phyloP scores from a whole-genome alignment of 2,329 filamentous ascomycete genomes.

The Colletotrichum sp. region DNA sequence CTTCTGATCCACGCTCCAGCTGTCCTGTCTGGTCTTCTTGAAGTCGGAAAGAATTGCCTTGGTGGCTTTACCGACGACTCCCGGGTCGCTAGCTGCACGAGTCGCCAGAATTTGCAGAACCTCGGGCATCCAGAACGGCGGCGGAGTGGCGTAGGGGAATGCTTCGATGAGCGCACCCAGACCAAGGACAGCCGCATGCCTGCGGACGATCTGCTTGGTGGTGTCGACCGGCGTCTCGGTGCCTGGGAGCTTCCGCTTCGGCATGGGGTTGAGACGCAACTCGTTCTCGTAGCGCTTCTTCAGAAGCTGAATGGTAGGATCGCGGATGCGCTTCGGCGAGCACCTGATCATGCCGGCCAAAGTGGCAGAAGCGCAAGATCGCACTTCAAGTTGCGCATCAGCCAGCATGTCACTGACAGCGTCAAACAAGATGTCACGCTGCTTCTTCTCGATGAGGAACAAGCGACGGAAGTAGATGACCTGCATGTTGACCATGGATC shows the following conservation, averaged over 20 bases:
- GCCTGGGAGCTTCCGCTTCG: slow-evolving; percentile 69
- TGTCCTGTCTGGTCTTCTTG: slow-evolving; percentile 99
- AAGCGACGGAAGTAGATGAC: slow-evolving; percentile 97
- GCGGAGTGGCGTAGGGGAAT: slow-evolving; percentile 94
- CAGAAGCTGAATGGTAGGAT: slow-evolving; percentile 76
- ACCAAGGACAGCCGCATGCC: slow-evolving; percentile 91
- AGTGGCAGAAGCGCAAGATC: slow-evolving; percentile 89
- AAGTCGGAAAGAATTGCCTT: slow-evolving; percentile 95
- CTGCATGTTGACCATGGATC: slow-evolving; percentile 97
- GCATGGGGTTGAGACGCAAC: slow-evolving; percentile 85
- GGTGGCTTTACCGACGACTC: slow-evolving; percentile 93
- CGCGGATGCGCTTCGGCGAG: slow-evolving; percentile 81
- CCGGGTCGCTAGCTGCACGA: slow-evolving; percentile 85
- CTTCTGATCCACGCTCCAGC: slow-evolving; percentile 98
- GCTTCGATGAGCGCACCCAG: slow-evolving; percentile 91
- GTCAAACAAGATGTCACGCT: slow-evolving; percentile 83
- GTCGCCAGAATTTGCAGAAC: slow-evolving; percentile 85
- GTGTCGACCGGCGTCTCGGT: slow-evolving; percentile 74
- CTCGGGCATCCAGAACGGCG: slow-evolving; percentile 92
- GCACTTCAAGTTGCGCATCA: slow-evolving; percentile 91
- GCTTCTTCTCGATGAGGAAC: slow-evolving; percentile 78
- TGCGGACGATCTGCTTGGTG: slow-evolving; percentile 78
- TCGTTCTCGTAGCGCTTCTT: slow-evolving; percentile 80
- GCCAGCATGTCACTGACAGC: slow-evolving; percentile 96
- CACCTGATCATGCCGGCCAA: slow-evolving; percentile 98